Base-by-base conservation (phyloP, 2,329 filamentous ascomycete species). In the Didymella keratinophila region DNA sequence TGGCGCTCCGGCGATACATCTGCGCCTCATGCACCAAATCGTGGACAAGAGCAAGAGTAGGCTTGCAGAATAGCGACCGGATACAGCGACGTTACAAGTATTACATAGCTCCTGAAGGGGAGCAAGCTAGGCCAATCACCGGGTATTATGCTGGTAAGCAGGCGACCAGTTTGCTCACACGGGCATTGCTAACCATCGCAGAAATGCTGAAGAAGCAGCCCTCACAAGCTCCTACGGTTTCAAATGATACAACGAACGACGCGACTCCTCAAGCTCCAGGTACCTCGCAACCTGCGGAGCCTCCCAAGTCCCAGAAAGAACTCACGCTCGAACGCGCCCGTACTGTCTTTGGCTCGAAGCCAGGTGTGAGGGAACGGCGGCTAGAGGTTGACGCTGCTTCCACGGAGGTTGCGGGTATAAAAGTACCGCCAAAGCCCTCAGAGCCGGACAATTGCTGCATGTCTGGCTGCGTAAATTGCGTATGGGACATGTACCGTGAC, bases 391-490 rank as follows among this genome's bases (percentile, higher is more conserved):
- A 86, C 12, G 80, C 83, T 14, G 82, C 85, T 61, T 87, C 87
- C 48, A 85, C 81, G 9, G 81, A 87, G 60, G 82, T 97, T 54
- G 93, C 91, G 1, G 94, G 93, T 3, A 85, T 98, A 1, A 78
- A 87, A 18, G 89, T 98, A 4, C 95, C 95, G 2, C 93, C 93
- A 0, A 86, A 86, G 46, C 95, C 95, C 1, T 84, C 87, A 46
- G 94, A 99, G 78, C 95, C 95, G 3, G 95, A 98, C 71, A 97
- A 99, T 74, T 99, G 95, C 83, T 99, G 95, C 79, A 99, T 99
- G 95, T 95, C 91, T 72, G 95, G 95, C 3, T 99, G 95, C 75
- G 94, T 97, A 47, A 93, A 98, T 76, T 99, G 95, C 76, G 95
- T 98, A 2, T 98, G 93, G 93, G 93, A 97, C 69, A 83, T 87